Evolutionary conservation across 1,139 yeast species (phyloP).

Genomic region (Hanseniaspora uvarum): DNA sequence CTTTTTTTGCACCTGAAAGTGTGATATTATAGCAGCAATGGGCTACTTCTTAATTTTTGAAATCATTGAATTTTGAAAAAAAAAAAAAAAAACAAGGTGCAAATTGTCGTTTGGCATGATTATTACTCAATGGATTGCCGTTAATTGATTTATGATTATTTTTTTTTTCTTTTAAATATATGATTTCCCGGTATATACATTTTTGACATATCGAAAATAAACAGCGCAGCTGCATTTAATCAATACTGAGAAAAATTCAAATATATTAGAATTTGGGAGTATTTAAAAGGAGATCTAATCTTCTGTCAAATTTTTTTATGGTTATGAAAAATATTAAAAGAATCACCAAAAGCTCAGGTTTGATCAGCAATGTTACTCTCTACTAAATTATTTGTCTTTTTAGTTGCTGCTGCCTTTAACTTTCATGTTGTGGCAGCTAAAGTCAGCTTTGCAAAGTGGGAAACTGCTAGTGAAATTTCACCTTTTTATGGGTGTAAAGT

Average conservation of each 20-base stretch:
- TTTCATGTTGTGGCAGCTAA: background rate
- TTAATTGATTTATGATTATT: too few species aligned
- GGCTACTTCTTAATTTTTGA: too few species aligned
- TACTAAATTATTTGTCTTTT: background rate
- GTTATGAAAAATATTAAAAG: too few species aligned
- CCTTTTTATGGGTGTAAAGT: constrained; percentile 22
- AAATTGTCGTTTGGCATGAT: too few species aligned
- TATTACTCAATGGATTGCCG: too few species aligned
- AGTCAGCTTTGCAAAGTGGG: background rate
- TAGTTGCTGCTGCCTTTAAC: background rate
- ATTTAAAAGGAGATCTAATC: background rate
- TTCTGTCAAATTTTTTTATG: too few species aligned
- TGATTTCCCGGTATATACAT: background rate
- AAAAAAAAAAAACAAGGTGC: too few species aligned
- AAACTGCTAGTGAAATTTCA: background rate
- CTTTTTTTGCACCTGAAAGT: too few species aligned
- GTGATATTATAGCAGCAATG: too few species aligned
- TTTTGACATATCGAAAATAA: background rate
- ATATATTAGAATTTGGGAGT: background rate
- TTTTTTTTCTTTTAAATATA: background rate
- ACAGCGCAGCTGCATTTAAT: background rate
- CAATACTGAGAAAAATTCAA: background rate
- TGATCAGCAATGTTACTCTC: background rate
- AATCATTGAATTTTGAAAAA: too few species aligned
- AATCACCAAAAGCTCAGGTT: background rate